A percentile compares a stretch with the other conserved stretches of the same genome.
Evolutionary conservation across 495 filamentous ascomycete species (phyloP).

Genomic region (Saxophila tyrrhenica): DNA sequence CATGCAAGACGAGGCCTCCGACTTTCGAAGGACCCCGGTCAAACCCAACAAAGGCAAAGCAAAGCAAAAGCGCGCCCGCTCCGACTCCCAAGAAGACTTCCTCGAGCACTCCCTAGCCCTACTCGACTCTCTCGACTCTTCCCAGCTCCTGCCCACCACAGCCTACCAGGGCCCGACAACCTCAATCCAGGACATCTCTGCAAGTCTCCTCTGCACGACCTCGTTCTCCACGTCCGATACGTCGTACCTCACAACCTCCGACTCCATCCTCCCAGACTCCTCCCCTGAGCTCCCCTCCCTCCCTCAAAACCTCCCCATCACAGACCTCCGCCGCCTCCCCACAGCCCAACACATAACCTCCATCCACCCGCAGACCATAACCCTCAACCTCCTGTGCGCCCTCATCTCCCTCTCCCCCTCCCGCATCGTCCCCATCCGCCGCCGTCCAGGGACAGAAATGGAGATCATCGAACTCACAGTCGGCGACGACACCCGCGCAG

Average conservation of each 20-base stretch:
- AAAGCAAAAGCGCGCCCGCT: too few species aligned
- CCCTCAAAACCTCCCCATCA: constrained; percentile 6
- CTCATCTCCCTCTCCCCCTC: constrained; percentile 60
- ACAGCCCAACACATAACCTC: constrained; percentile 51
- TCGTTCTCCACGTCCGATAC: constrained; percentile 9
- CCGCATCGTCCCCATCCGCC: constrained; percentile 46
- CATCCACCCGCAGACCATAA: constrained; percentile 70
- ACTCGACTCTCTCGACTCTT: constrained; percentile 46
- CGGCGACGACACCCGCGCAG: constrained; percentile 73
- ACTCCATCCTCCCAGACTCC: constrained; percentile 1
- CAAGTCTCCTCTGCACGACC: constrained; percentile 34
- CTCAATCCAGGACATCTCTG: not conserved
- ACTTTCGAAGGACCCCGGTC: too few species aligned
- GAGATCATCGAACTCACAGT: constrained; percentile 68
- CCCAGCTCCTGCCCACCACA: constrained; percentile 32
- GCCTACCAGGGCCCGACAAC: constrained; percentile 1
- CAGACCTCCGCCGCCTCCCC: constrained; percentile 60
- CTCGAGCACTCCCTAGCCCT: constrained; percentile 62
- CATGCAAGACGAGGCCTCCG: too few species aligned
- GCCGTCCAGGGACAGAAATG: constrained; percentile 32
- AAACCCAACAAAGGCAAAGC: too few species aligned
- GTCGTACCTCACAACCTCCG: not conserved
- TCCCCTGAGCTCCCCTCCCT: not conserved
- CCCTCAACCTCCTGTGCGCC: constrained; percentile 64
- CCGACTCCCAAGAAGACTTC: too few species aligned